These are phyloP conservation scores for Linnemannia hyalina DNA, from an alignment of 192 early-diverging fungal genomes.

Conservation along the genomic window DNA sequence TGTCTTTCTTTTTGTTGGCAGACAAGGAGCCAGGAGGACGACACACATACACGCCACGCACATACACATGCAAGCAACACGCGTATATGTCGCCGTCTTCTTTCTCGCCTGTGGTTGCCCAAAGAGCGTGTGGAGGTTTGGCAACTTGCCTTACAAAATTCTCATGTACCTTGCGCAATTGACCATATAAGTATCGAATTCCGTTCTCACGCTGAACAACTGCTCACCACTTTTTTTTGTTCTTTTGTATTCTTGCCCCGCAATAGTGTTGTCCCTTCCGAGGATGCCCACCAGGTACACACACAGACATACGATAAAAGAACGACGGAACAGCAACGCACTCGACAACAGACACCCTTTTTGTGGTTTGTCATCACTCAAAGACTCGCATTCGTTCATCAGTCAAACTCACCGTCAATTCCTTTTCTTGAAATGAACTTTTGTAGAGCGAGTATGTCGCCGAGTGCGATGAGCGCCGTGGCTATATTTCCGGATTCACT, in stretches of 20 bases:
- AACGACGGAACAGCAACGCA: neutral
- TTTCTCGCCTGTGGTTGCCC: neutral
- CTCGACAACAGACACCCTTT: neutral
- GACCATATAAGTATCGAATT: neutral
- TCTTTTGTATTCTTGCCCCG: conserved; percentile 27
- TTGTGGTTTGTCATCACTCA: too few relatives aligned
- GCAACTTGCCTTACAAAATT: neutral
- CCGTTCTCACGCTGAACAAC: conserved; percentile 2
- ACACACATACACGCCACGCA: neutral
- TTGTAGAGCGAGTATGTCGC: conserved; percentile 95
- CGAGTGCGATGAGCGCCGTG: conserved; percentile 87
- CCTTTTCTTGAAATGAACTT: neutral
- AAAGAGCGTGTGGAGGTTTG: neutral
- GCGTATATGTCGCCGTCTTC: too few relatives aligned
- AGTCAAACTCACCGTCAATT: neutral
- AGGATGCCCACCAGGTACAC: conserved; percentile 94
- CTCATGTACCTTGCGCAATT: neutral
- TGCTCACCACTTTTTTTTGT: neutral
- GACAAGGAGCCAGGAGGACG: neutral
- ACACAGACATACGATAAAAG: neutral
- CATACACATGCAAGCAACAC: neutral
- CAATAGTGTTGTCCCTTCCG: conserved; percentile 89
- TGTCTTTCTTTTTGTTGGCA: neutral
- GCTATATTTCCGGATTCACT: conserved; percentile 94
- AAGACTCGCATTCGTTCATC: neutral